A percentile compares a stretch with the other conserved stretches of the same genome.
Evolutionary conservation across 2,329 filamentous ascomycete genomes (phyloP).

Genomic region (Botrytis deweyae): DNA sequence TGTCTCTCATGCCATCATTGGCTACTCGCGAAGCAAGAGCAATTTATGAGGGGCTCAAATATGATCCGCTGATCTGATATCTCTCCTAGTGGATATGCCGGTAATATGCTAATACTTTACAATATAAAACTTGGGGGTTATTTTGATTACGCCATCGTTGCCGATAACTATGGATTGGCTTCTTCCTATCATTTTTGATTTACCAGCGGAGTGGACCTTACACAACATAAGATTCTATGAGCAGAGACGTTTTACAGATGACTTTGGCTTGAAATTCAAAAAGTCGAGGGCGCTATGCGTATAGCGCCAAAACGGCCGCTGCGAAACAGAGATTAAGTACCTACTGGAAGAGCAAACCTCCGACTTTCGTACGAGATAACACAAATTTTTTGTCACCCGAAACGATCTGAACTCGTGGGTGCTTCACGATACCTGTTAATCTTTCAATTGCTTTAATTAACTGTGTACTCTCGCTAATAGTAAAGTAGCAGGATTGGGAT

Average conservation of each 20-base stretch:
- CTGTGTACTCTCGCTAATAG: background rate
- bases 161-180: background rate
- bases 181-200: background rate
- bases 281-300: background rate
- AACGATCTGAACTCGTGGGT: slow-evolving; percentile 8
- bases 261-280: background rate
- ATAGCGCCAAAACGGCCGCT: background rate
- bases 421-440: background rate
- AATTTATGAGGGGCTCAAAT: background rate
- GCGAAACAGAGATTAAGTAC: background rate
- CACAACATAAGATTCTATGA: background rate
- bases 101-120: slow-evolving; percentile 7
- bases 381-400: background rate
- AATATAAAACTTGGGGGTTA: background rate
- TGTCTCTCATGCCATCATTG: slow-evolving; percentile 10
- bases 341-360: background rate
- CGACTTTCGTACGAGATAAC: background rate
- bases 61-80: slow-evolving; percentile 8
- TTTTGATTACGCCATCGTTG: background rate
- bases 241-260: background rate
- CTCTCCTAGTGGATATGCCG: background rate
- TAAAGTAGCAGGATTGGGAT: background rate
- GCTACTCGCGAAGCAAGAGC: slow-evolving; percentile 7
- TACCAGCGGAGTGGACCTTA: slow-evolving; percentile 9
- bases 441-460: background rate